A percentile compares a stretch with the other conserved stretches of the same genome.
phyloP scores from a whole-genome alignment of 768 basidiomycete genomes.

The Coprinopsis cinerea region DNA sequence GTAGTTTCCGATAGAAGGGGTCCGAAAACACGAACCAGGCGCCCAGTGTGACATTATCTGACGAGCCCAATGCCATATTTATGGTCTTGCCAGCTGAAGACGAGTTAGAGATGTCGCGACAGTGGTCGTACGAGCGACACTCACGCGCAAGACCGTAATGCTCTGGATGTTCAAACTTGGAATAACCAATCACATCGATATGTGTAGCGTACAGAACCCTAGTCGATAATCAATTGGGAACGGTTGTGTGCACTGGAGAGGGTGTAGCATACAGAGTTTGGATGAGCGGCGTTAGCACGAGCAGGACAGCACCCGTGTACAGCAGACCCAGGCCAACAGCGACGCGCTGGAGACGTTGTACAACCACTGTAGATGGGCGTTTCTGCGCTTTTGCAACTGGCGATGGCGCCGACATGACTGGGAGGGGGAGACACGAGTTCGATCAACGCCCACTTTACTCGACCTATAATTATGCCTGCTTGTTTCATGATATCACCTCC shows the following conservation, averaged over 20 bases:
- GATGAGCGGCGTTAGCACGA: conserved; percentile 32
- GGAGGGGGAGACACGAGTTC: too few relatives aligned
- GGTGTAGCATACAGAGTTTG: conserved; percentile 34
- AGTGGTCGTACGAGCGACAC: conserved; percentile 7
- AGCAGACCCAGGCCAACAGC: conserved; percentile 10
- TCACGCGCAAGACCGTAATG: conserved; percentile 37
- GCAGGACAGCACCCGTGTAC: conserved; percentile 21
- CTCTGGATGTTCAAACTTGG: conserved; percentile 34
- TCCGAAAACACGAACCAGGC: conserved; percentile 63
- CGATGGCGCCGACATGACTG: too few relatives aligned
- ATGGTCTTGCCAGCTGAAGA: conserved; percentile 52
- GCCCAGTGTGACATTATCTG: conserved; percentile 60
- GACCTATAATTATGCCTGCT: too few relatives aligned
- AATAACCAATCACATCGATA: conserved; percentile 29
- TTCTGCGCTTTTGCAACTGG: too few relatives aligned
- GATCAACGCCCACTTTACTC: too few relatives aligned
- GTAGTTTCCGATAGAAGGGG: conserved; percentile 35
- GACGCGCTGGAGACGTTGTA: neutral
- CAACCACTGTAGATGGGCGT: too few relatives aligned
- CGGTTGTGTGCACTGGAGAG: neutral
- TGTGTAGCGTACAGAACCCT: conserved; percentile 30
- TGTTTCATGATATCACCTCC: too few relatives aligned
- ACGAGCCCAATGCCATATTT: conserved; percentile 51
- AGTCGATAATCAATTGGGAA: neutral
- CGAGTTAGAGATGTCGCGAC: neutral